Conservation (phyloP, 306 rosid species). For the Erythrophleum fordii region DNA sequence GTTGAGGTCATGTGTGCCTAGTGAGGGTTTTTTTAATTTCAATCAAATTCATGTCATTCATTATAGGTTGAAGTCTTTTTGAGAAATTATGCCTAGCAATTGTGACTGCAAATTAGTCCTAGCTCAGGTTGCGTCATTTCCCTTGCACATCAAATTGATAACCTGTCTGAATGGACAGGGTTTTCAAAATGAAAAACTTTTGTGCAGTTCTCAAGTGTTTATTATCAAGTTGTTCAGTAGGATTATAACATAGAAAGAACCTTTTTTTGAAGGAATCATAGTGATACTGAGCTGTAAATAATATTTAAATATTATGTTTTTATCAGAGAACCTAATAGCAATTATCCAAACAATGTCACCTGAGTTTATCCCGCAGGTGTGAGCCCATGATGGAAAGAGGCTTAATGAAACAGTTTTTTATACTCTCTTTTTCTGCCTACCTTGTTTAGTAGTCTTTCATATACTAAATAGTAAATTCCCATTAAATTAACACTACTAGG, state of each 20-base stretch:
- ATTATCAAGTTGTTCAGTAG: not conserved
- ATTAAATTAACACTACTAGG: not conserved
- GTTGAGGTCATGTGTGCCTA: not conserved
- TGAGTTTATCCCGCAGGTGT: not conserved
- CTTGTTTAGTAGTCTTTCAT: constrained; percentile 2
- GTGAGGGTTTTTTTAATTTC: not conserved
- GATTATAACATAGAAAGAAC: not conserved
- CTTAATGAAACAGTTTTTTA: not conserved
- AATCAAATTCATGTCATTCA: not conserved
- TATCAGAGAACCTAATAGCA: not conserved
- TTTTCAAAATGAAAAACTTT: not conserved
- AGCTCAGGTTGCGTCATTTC: not conserved
- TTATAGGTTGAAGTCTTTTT: not conserved
- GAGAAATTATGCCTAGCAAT: not conserved
- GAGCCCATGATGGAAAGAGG: not conserved
- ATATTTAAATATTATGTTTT: not conserved
- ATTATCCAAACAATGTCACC: not conserved
- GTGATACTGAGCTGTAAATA: not conserved
- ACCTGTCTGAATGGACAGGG: not conserved
- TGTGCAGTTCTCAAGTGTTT: not conserved
- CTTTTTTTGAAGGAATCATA: not conserved
- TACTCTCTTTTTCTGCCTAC: not conserved
- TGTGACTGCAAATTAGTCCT: not conserved
- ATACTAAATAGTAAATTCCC: not conserved
- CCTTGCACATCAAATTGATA: not conserved